These are phyloP conservation scores for Tylopilus felleus DNA, from an alignment of 768 basidiomycete genomes.

Conservation along the genomic window DNA sequence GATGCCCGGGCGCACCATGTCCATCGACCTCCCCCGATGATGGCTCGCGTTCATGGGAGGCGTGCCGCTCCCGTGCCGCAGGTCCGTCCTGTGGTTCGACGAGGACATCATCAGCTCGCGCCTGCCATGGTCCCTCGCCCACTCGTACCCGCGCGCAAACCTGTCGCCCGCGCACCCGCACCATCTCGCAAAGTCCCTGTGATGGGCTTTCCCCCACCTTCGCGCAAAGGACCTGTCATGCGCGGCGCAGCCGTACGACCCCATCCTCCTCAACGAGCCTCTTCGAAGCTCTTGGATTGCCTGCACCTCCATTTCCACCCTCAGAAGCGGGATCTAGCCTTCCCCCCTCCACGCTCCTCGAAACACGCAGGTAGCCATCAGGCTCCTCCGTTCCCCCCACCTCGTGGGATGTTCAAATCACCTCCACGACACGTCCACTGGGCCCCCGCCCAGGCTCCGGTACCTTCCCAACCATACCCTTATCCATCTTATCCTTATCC, in stretches of 20 bases:
- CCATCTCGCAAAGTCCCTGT: background rate
- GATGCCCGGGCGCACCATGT: slow-evolving; percentile 15
- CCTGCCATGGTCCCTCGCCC: slow-evolving; percentile 11
- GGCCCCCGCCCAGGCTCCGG: slow-evolving; percentile 28
- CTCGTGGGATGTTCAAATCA: slow-evolving; percentile 14
- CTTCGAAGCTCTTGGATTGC: slow-evolving; percentile 18
- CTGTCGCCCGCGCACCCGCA: slow-evolving; percentile 9
- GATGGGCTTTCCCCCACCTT: background rate
- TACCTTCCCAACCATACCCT: slow-evolving; percentile 25
- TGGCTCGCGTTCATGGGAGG: slow-evolving; percentile 17
- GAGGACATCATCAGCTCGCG: slow-evolving; percentile 16
- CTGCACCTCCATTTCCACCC: slow-evolving; percentile 27
- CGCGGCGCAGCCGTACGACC: slow-evolving; percentile 10
- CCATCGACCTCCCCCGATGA: slow-evolving; percentile 14
- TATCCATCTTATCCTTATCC: slow-evolving; percentile 20
- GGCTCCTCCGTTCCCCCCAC: slow-evolving; percentile 21
- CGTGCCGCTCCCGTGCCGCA: slow-evolving; percentile 17
- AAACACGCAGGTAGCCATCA: slow-evolving; percentile 6
- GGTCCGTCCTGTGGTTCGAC: slow-evolving; percentile 17
- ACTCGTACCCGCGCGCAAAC: slow-evolving; percentile 13
- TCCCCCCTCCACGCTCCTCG: slow-evolving; percentile 6
- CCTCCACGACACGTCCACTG: slow-evolving; percentile 27
- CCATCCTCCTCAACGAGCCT: slow-evolving; percentile 10
- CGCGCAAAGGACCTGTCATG: slow-evolving; percentile 15
- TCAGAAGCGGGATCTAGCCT: slow-evolving; percentile 18